Evolutionary conservation across 2,329 filamentous ascomycete genomes (phyloP).

Genomic region (Phaeosphaeria sp.): DNA sequence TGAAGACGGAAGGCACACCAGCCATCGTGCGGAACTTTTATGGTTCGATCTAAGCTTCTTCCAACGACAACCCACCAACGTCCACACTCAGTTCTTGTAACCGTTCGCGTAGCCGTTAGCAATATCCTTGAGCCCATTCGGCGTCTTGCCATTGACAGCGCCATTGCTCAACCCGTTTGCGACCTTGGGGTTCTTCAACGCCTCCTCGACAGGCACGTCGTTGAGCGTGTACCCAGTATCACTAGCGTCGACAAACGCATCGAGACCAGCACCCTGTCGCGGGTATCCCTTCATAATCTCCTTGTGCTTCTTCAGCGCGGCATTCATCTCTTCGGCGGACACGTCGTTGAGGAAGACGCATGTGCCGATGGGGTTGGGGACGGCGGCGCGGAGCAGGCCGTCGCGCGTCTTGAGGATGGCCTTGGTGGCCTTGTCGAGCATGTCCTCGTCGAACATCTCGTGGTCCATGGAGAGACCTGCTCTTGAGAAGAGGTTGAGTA

Average conservation of each 20-base stretch:
- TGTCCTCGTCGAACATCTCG: slow-evolving; percentile 68
- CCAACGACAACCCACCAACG: not conserved
- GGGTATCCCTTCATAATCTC: slow-evolving; percentile 67
- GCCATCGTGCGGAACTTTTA: not conserved
- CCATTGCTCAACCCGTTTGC: slow-evolving; percentile 35
- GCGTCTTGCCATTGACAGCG: slow-evolving; percentile 20
- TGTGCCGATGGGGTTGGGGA: slow-evolving; percentile 70
- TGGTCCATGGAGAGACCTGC: slow-evolving; percentile 77
- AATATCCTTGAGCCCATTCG: slow-evolving; percentile 5
- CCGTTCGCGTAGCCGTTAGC: slow-evolving; percentile 28
- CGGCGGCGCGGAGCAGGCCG: slow-evolving; percentile 70
- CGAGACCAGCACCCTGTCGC: slow-evolving; percentile 69
- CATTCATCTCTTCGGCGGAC: slow-evolving; percentile 66
- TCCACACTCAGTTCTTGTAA: slow-evolving; percentile 32
- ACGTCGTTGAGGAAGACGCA: slow-evolving; percentile 76
- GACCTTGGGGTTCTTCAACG: slow-evolving; percentile 24
- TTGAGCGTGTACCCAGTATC: slow-evolving; percentile 69
- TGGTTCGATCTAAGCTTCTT: not conserved
- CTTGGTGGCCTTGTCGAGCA: slow-evolving; percentile 70
- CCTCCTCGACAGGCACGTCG: slow-evolving; percentile 47
- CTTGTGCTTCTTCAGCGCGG: slow-evolving; percentile 69
- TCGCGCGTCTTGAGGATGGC: slow-evolving; percentile 77
- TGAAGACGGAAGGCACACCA: slow-evolving; percentile 1
- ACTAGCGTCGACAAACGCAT: slow-evolving; percentile 72
- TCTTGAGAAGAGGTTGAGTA: slow-evolving; percentile 72